Evolutionary conservation across 176 grass and related monocot genomes (phyloP).

Genomic region (Bromus sterilis): DNA sequence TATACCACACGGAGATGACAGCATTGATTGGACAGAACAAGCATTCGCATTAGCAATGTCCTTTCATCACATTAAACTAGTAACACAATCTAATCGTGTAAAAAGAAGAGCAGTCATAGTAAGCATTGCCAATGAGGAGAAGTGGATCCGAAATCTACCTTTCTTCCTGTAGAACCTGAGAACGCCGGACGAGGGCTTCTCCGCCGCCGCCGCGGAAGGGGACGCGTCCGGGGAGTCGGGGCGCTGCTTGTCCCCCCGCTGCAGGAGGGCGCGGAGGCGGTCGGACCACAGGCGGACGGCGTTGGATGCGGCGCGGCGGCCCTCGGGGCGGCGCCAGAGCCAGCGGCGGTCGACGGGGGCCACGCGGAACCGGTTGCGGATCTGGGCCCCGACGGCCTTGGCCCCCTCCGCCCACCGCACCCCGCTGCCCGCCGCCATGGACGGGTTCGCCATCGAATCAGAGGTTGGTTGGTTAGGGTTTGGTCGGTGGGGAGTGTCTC

Average conservation of each 20-base stretch:
- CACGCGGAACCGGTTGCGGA: constrained; percentile 82
- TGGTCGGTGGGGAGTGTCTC: background rate
- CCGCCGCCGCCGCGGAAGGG: background rate
- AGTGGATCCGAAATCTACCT: constrained; percentile 13
- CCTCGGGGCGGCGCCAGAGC: constrained; percentile 32
- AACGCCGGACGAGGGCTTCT: constrained; percentile 31
- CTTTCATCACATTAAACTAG: no score
- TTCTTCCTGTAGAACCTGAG: constrained; percentile 73
- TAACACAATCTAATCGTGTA: no score
- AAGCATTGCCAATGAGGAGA: no score
- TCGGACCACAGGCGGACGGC: constrained; percentile 53
- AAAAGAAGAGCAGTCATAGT: no score
- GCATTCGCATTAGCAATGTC: no score
- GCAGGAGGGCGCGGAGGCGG: constrained; percentile 36
- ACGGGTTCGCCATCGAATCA: background rate
- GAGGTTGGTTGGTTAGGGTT: no score
- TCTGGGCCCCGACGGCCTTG: constrained; percentile 48
- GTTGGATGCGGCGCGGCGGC: constrained; percentile 28
- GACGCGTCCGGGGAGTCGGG: background rate
- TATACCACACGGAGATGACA: no score
- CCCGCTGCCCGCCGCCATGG: constrained; percentile 44
- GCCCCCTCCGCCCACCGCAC: constrained; percentile 63
- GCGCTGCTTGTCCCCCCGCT: constrained; percentile 3
- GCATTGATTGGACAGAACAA: no score
- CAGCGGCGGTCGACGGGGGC: constrained; percentile 48